Conservation (phyloP, 441 rosid genomes). For the Jatropha multifida region DNA sequence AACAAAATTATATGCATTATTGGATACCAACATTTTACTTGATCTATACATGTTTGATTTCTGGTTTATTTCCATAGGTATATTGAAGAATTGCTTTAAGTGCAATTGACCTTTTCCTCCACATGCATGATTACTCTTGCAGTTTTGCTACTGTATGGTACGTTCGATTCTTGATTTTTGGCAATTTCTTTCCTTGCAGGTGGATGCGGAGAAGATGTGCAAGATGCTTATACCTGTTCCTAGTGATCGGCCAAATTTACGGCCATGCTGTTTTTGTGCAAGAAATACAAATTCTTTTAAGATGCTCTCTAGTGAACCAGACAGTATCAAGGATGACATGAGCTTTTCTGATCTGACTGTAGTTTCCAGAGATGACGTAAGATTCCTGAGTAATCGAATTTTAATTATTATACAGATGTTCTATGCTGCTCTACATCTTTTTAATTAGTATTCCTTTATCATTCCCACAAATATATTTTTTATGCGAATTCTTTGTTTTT, state of each 20-base stretch:
- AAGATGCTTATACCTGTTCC: constrained; percentile 46
- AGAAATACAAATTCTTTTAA: constrained; percentile 52
- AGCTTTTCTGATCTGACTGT: constrained; percentile 36
- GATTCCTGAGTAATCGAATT: constrained; percentile 16
- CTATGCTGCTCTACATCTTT: neutral
- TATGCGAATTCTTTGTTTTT: neutral
- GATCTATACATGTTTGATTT: neutral
- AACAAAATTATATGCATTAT: neutral
- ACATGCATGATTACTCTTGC: neutral
- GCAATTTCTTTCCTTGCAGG: constrained; percentile 37
- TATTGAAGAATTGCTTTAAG: neutral
- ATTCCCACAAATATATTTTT: neutral
- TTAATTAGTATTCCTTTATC: neutral
- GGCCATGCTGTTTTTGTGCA: constrained; percentile 52
- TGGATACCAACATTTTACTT: neutral
- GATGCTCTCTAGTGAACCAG: constrained; percentile 46
- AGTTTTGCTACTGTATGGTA: neutral
- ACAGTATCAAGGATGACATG: constrained; percentile 28
- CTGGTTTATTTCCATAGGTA: neutral
- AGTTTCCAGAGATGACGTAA: constrained; percentile 53
- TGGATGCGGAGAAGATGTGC: constrained; percentile 67
- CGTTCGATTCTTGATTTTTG: neutral
- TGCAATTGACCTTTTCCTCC: neutral
- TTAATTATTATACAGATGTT: neutral
- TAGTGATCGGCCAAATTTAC: constrained; percentile 33